Base-by-base conservation (phyloP, 2,329 filamentous ascomycete genomes). In the Cladophialophora yegresii region DNA sequence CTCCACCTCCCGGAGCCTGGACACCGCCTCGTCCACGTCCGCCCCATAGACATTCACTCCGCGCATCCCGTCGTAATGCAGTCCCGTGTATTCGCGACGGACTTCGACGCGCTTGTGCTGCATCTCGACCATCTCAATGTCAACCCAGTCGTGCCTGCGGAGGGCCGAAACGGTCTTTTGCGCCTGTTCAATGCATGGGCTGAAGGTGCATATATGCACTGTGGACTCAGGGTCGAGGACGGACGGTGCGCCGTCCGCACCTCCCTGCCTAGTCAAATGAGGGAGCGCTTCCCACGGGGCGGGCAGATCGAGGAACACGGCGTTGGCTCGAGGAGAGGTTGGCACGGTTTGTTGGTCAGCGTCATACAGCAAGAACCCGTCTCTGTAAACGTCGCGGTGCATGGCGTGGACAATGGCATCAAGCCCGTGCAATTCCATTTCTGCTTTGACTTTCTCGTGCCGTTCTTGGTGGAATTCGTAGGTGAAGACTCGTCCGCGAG, bases 131-230 rank as follows among this genome's bases (percentile, higher is more conserved):
- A 96, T 97, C 71, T 91, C 87, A 69, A 98, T 96, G 63, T 93
- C 89, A 9, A 92, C 84, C 95, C 95, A 99, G 59, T 91, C 92
- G 6, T 92, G 80, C 43, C 87, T 85, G 60, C 93, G 88, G 77
- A 99, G 84, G 12, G 86, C 85, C 10, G 90, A 89, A 60, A 96
- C 88, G 0, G 95, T 98, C 62, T 88, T 86, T 59, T 90, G 92
- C 23, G 96, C 93, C 79, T 99, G 95, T 78, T 99, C 95, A 69
- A 99, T 96, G 77, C 95, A 99, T 0, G 95, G 95, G 1, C 90
- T 96, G 79, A 99, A 99, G 0, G 92, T 96, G 80, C 95, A 99
- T 61, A 99, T 84, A 73, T 95, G 84, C 1, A 89, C 86, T 4
- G 89, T 84, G 49, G 85, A 83, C n/a, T 83, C 82, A 0, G 91